Evolutionary conservation across 805 yeast genomes (phyloP), one percentile per base, ranked within the genome.

Genomic region (Zygotorulaspora chibaensis): DNA sequence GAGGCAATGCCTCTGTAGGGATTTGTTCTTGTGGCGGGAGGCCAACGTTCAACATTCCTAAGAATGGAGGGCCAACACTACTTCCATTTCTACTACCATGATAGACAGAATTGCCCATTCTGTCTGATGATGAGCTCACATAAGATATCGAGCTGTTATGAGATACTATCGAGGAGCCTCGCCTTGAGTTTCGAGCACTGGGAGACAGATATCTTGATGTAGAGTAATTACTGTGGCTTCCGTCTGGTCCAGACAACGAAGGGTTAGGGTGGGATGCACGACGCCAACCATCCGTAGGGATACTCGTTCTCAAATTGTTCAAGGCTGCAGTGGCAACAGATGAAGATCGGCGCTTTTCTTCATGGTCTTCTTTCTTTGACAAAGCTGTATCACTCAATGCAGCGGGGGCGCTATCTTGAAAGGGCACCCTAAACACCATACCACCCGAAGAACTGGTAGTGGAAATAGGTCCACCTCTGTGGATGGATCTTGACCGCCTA

Each of bases 391-490:
- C 50, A 20, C 43, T 45, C 13, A 51, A 34, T 5, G 63, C 44
- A 10, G 50, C 48, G 7, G 48, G 31, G 12, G 51, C 54, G 23
- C 54, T 55, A 1, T 82, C 86, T 58, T 82, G 87, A 58, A 84
- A 84, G 0, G 91, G 91, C 12, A 80, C 69, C 57, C 93, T 72
- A 59, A 84, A 84, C 25, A 64, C 58, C 66, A 66, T 59, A 13
- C 70, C 70, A 33, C 58, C 59, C 4, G 61, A 55, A 0, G 66
- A 61, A 36, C 65, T 61, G 6, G 68, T 62, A 9, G 59, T 54
- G 5, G 62, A 56, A 2, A 52, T 45, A 2, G 59, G 50, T 33
- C 46, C 48, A 15, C 43, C 40, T 17, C 48, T 40, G 18, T 42
- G 47, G 26, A 49, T 26, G 25, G 51, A 31, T 39, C 43, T 48